Conservation (phyloP, 352 stramenopile genomes). For the Pythium chondricola region DNA sequence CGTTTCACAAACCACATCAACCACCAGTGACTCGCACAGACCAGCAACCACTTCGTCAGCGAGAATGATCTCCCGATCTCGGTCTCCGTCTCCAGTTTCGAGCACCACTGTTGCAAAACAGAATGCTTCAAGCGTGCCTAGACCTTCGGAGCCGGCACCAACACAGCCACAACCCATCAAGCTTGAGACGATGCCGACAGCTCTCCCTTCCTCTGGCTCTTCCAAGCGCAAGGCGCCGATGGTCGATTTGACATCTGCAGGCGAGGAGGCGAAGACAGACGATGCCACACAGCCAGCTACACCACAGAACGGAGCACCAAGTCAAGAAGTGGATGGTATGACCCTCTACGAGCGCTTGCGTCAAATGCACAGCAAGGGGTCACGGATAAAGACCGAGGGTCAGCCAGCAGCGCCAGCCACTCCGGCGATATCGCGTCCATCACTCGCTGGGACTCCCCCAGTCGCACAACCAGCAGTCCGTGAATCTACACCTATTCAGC, state of each 20-base stretch:
- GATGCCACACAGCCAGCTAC: no score
- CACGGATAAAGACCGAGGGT: slow-evolving; percentile 2
- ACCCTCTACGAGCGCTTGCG: slow-evolving; percentile 43
- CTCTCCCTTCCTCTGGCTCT: no score
- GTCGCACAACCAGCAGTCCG: no score
- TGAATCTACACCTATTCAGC: no score
- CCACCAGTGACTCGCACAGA: background rate
- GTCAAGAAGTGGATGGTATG: slow-evolving; percentile 17
- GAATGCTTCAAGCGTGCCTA: no score
- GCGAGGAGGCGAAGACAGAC: no score
- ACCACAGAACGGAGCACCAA: no score
- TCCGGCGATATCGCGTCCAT: no score
- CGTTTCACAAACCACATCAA: background rate
- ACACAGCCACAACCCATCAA: no score
- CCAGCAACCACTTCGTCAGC: background rate
- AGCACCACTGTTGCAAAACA: no score
- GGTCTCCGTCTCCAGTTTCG: background rate
- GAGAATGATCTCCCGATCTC: background rate
- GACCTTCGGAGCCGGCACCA: no score
- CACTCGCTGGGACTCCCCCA: slow-evolving; percentile 5
- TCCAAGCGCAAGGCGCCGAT: slow-evolving; percentile 1
- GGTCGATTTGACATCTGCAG: background rate
- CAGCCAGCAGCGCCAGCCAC: no score
- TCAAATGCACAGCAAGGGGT: slow-evolving; percentile 20
- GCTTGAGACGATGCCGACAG: background rate